Evolutionary conservation across 1,139 yeast genomes (phyloP).

Genomic region (Lodderomyces oxycetoniae): DNA sequence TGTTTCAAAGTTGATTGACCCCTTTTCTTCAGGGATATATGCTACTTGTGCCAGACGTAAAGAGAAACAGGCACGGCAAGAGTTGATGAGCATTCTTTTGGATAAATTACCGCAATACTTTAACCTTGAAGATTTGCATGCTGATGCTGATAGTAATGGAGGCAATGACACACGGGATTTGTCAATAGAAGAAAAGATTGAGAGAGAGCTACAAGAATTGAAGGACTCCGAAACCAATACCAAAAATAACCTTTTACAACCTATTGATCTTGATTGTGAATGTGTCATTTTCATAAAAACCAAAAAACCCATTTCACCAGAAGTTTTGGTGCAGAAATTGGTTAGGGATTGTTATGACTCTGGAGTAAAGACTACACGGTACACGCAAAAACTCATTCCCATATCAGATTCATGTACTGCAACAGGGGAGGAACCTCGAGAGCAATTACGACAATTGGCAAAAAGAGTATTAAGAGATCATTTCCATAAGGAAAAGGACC

Average conservation of each 20-base stretch:
- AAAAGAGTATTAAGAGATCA: conserved; percentile 58
- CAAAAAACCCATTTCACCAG: conserved; percentile 75
- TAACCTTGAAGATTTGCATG: conserved; percentile 28
- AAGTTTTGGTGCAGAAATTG: conserved; percentile 54
- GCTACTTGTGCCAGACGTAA: conserved; percentile 81
- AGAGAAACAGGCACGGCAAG: conserved; percentile 71
- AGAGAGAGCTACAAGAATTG: conserved; percentile 60
- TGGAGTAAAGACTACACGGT: conserved; percentile 56
- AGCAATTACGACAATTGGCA: conserved; percentile 59
- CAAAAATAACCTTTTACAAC: conserved; percentile 46
- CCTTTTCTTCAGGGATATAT: conserved; percentile 77
- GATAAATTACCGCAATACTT: conserved; percentile 54
- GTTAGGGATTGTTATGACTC: conserved; percentile 57
- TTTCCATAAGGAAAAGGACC: conserved; percentile 53
- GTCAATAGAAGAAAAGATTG: conserved; percentile 72
- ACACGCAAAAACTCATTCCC: conserved; percentile 77
- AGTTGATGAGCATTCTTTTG: conserved; percentile 56
- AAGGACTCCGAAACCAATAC: conserved; percentile 38
- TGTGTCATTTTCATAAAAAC: conserved; percentile 82
- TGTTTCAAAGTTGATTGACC: conserved; percentile 55
- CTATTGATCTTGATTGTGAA: conserved; percentile 73
- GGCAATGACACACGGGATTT: conserved; percentile 21
- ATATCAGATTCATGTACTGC: conserved; percentile 73
- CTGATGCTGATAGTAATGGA: conserved; percentile 22
- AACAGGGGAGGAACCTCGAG: conserved; percentile 32